phyloP scores from a whole-genome alignment of 192 early-diverging fungal species.

The Paraglomus occultum region DNA sequence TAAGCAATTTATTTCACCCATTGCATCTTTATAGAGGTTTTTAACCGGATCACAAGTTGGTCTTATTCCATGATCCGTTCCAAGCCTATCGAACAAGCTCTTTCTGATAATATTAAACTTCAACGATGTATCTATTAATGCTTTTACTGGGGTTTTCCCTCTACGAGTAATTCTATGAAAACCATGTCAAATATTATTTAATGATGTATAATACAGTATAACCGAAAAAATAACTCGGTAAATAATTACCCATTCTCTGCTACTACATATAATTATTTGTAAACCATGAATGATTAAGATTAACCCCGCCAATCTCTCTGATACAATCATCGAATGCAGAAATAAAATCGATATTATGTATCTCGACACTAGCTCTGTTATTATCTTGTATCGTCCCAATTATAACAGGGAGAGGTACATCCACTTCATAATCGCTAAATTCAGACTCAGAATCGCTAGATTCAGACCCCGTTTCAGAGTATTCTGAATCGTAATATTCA shows the following conservation, averaged over 20 bases:
- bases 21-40: slow-evolving; percentile 15
- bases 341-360: too few species aligned
- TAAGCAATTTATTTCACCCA: slow-evolving; percentile 26
- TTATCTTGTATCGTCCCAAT: too few species aligned
- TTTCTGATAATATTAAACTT: slow-evolving; percentile 23
- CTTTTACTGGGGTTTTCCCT: too few species aligned
- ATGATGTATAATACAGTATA: too few species aligned
- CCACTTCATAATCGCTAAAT: too few species aligned
- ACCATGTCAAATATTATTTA: too few species aligned
- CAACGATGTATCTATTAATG: background rate
- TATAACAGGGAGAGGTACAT: too few species aligned
- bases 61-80: background rate
- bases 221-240: background rate
- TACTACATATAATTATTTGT: slow-evolving; percentile 15
- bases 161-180: too few species aligned
- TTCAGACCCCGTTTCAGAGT: too few species aligned
- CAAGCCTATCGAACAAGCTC: slow-evolving; percentile 12
- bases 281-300: slow-evolving; percentile 10
- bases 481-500: too few species aligned
- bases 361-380: too few species aligned
- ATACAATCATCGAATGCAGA: slow-evolving; percentile 1
- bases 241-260: slow-evolving; percentile 8
- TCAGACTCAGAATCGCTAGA: too few species aligned
- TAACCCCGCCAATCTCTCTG: slow-evolving; percentile 8
- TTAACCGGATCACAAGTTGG: background rate